Percentiles rank a stretch among this genome's conserved stretches.
Conservation (phyloP, 2,329 filamentous ascomycete genomes). For the Thelonectria rubi region DNA sequence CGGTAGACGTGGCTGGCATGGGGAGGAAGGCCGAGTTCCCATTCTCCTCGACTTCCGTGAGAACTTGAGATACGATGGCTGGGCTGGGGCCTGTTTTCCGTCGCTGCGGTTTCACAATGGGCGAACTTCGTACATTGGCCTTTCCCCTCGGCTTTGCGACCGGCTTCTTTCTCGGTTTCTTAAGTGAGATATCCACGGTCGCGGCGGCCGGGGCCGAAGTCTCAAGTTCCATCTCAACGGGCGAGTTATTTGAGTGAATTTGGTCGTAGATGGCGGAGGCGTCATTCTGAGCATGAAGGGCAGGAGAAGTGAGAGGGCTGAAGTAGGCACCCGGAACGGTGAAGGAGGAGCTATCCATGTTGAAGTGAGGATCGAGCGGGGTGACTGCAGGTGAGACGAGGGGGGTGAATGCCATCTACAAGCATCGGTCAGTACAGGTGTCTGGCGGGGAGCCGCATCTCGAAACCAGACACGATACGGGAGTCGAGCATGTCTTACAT, state of each 20-base stretch:
- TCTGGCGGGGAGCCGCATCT: neutral
- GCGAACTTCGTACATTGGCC: conserved; percentile 71
- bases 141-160: conserved; percentile 62
- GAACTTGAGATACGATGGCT: conserved; percentile 63
- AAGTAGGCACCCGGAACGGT: conserved; percentile 78
- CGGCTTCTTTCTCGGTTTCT: conserved; percentile 63
- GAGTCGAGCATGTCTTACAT: conserved; percentile 54
- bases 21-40: conserved; percentile 51
- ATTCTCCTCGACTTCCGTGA: conserved; percentile 62
- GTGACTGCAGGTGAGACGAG: conserved; percentile 87
- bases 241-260: conserved; percentile 59
- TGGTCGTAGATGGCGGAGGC: conserved; percentile 34
- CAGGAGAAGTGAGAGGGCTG: conserved; percentile 83
- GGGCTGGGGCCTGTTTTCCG: conserved; percentile 63
- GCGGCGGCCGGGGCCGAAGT: conserved; percentile 48
- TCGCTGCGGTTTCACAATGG: conserved; percentile 74
- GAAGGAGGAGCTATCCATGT: conserved; percentile 62
- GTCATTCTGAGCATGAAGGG: conserved; percentile 67
- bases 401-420: conserved; percentile 78
- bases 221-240: conserved; percentile 65
- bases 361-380: conserved; percentile 77
- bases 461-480: neutral
- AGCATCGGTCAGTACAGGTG: conserved; percentile 31
- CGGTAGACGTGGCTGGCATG: conserved; percentile 54
- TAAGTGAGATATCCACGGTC: conserved; percentile 56